Percentiles rank a stretch among this genome's conserved stretches.
These are phyloP conservation scores for Chlamydomonas sphaeroides DNA, from an alignment of 139 green algal species.

Conservation along the genomic window DNA sequence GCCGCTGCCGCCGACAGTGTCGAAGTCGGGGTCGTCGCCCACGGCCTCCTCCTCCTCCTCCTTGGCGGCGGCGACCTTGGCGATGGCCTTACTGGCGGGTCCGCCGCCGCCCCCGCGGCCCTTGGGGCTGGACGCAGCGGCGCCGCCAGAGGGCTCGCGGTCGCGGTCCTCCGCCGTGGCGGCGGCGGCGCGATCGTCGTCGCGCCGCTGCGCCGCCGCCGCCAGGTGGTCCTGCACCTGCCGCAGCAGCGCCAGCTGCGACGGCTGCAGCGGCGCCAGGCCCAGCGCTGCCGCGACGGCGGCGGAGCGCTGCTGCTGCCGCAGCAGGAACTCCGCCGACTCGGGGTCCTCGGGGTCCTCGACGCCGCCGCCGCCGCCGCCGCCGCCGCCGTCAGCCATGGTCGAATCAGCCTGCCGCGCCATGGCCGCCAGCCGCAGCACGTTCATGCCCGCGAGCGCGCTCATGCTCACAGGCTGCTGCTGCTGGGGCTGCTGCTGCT, in stretches of 20 bases:
- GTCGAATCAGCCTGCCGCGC: too few relatives aligned
- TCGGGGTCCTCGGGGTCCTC: background rate
- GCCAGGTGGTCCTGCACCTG: background rate
- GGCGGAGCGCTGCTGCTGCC: background rate
- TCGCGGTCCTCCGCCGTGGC: background rate
- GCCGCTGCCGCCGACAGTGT: too few relatives aligned
- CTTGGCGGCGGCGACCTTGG: background rate
- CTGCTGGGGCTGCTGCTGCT: constrained; percentile 17
- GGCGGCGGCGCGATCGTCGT: background rate
- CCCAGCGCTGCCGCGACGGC: background rate
- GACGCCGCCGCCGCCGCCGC: background rate
- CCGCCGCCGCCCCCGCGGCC: too few relatives aligned
- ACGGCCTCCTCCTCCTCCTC: too few relatives aligned
- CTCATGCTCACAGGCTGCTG: too few relatives aligned
- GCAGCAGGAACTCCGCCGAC: background rate
- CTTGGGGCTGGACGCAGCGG: background rate
- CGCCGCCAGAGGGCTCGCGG: background rate
- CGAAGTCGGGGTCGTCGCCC: background rate
- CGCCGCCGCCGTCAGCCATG: background rate
- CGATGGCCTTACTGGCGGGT: too few relatives aligned
- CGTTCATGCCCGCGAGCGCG: background rate
- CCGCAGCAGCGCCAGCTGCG: background rate
- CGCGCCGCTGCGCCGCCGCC: background rate
- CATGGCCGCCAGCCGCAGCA: constrained; percentile 16
- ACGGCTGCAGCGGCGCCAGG: background rate